Percentiles rank a stretch among this genome's conserved stretches.
phyloP scores from a whole-genome alignment of 1,284 basidiomycete genomes.

The Ceraceosorus guamensis region DNA sequence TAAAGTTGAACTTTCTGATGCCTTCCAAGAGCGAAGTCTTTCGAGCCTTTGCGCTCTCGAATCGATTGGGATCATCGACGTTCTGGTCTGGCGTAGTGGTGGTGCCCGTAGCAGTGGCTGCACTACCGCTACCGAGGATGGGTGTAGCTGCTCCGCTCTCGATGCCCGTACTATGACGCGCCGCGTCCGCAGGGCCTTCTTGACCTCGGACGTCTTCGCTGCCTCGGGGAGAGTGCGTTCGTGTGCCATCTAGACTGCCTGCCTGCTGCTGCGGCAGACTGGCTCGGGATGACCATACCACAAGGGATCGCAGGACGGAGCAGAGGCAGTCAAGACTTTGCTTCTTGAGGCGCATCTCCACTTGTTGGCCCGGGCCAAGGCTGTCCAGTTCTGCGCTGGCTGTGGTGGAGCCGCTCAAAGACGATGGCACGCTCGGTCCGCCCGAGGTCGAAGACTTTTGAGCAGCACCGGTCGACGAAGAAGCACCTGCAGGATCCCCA shows the following conservation, averaged over 20 bases:
- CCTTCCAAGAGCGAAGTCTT: slow-evolving; percentile 93
- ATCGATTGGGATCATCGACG: slow-evolving; percentile 78
- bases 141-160: slow-evolving; percentile 13
- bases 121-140: neutral
- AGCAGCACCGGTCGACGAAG: neutral
- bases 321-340: slow-evolving; percentile 46
- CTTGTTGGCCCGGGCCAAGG: slow-evolving; percentile 17
- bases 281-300: slow-evolving; percentile 36
- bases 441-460: slow-evolving; percentile 4
- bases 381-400: neutral
- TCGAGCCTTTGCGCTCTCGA: slow-evolving; percentile 93
- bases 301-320: slow-evolving; percentile 43
- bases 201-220: slow-evolving; percentile 28
- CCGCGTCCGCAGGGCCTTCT: slow-evolving; percentile 13
- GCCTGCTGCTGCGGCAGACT: slow-evolving; percentile 12
- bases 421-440: slow-evolving; percentile 26
- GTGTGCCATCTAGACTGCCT: slow-evolving; percentile 3
- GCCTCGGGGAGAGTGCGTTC: slow-evolving; percentile 16
- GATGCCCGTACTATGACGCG: neutral
- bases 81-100: slow-evolving; percentile 6
- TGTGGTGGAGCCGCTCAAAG: slow-evolving; percentile 22
- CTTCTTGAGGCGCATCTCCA: slow-evolving; percentile 43
- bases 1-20: slow-evolving; percentile 96
- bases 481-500: slow-evolving; percentile 2
- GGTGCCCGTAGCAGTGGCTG: neutral